Base-by-base conservation (phyloP, 257 asterid species). In the Ballota nigra region DNA sequence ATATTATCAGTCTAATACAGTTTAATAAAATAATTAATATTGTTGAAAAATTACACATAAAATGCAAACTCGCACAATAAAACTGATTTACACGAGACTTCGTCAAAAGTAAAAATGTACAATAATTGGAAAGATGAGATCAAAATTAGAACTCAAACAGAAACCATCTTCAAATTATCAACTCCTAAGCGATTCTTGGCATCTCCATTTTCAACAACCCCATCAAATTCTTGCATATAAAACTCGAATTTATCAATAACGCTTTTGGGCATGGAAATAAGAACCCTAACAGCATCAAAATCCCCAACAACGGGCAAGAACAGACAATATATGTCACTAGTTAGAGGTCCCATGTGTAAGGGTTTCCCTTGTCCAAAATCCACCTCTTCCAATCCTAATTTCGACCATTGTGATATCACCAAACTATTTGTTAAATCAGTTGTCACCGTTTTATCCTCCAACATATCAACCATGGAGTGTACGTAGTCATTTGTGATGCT, bases 331-430 rank as follows among this genome's bases (percentile, higher is more conserved):
- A 88, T 74, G 69, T 86, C 91, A 63, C 98, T 90, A 1, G 80
- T 81, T 13, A 92, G 18, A 47, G 96, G 86, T 0, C 97, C 97
- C 98, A 92, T 85, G 15, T 84, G 88, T 13, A 88, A 26, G 1
- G 97, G 84, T 66, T 80, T 87, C 8, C 98, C 98, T 78, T 77
- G 80, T 12, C 98, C 98, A 18, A 92, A 90, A 72, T 92, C 89
- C 83, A 92, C 22, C 7, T 90, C 92, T 47, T 90, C 97, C 68
- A 92, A 71, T n/a, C 90, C 93, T 76, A 92, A 72, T 29, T 70
- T 92, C 0, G 97, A 82, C 98, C 97, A 92, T 2, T 88, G 95
- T 1, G 98, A 90, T 60, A 92, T 87, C 16, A 92, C 95, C 82
- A 92, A 73, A 12, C 91, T 88, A 0, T 85, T 4, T 0, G 92